Evolutionary conservation across 2,329 filamentous ascomycete genomes (phyloP).

Genomic region (Alternaria brassicae): DNA sequence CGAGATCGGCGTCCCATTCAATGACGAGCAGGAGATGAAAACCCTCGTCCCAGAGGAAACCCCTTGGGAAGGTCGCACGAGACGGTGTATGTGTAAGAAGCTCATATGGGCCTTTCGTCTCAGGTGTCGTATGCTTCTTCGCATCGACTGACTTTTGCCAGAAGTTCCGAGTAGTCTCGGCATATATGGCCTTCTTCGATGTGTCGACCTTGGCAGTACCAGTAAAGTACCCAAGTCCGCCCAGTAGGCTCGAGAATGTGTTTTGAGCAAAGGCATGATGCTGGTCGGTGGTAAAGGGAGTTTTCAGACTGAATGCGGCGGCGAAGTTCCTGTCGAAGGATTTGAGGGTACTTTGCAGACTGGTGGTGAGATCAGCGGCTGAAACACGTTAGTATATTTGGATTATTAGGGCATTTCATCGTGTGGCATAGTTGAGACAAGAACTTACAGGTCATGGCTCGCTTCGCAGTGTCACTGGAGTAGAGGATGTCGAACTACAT

Average conservation of each 20-base stretch:
- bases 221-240: slow-evolving; percentile 92
- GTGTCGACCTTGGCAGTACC: slow-evolving; percentile 85
- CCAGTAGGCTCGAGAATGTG: slow-evolving; percentile 90
- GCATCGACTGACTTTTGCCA: slow-evolving; percentile 89
- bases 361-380: slow-evolving; percentile 68
- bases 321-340: slow-evolving; percentile 76
- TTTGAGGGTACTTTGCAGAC: slow-evolving; percentile 68
- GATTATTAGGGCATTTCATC: background rate
- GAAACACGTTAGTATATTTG: slow-evolving; percentile 19
- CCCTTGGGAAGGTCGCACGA: slow-evolving; percentile 89
- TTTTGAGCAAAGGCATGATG: slow-evolving; percentile 80
- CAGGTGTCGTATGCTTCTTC: slow-evolving; percentile 69
- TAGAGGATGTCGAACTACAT: slow-evolving; percentile 84
- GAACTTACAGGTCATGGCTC: slow-evolving; percentile 58
- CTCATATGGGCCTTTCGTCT: slow-evolving; percentile 79
- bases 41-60: slow-evolving; percentile 96
- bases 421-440: background rate
- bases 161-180: slow-evolving; percentile 91
- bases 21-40: slow-evolving; percentile 89
- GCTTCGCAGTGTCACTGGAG: slow-evolving; percentile 73
- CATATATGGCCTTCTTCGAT: slow-evolving; percentile 85
- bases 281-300: slow-evolving; percentile 76
- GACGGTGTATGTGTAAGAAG: slow-evolving; percentile 90
- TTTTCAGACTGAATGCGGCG: slow-evolving; percentile 71
- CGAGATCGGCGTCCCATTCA: slow-evolving; percentile 90